Base-by-base conservation (phyloP, 2,329 filamentous ascomycete species). In the Teratosphaeria nubilosa region DNA sequence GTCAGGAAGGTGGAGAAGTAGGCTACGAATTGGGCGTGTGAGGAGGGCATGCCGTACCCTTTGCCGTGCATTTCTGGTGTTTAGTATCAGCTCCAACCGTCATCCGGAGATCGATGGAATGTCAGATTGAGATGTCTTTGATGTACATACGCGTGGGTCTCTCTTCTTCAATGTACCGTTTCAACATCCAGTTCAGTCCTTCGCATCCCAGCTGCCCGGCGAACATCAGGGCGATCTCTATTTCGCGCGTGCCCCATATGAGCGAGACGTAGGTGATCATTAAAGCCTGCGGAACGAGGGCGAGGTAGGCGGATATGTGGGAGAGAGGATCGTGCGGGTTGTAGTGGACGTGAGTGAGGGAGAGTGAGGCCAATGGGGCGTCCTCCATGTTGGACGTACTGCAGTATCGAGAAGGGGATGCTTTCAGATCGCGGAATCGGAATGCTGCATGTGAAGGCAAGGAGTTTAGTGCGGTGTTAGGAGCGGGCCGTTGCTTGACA, bases 261-360 rank as follows among this genome's bases (percentile, higher is more conserved):
- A 99, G 80, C 24, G 92, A 94, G 32, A 85, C 88, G 74, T 99
- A 99, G 67, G 90, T 84, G 68, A 99, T 82, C 73, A 90, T 91
- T 61, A 99, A 84, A 24, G 86, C 91, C 74, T 99, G 94, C 0
- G 94, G 94, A 57, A 96, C 82, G 59, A 99, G 87, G 62, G 95
- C 91, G 59, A 99, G 88, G 83, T 89, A 96, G 66, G 94, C 94
- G 73, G 89, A 96, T 53, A 90, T 72, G 75, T 91, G 90, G 54
- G 94, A 97, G 67, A 96, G 60, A 57, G 81, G 83, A 75, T 97
- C 92, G 61, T 84, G 75, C 5, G 95, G 91, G 76, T 97, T 89
- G 91, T 97, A 97, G 78, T 94, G 90, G 66, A 97, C 91, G 77
- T 97, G 92, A 11, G 94, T 97, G 65, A 99, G 77, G 55, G 92